Evolutionary conservation across 2,329 filamentous ascomycete genomes (phyloP), one percentile per base, ranked within the genome.

Genomic region (Talaromyces sp.): DNA sequence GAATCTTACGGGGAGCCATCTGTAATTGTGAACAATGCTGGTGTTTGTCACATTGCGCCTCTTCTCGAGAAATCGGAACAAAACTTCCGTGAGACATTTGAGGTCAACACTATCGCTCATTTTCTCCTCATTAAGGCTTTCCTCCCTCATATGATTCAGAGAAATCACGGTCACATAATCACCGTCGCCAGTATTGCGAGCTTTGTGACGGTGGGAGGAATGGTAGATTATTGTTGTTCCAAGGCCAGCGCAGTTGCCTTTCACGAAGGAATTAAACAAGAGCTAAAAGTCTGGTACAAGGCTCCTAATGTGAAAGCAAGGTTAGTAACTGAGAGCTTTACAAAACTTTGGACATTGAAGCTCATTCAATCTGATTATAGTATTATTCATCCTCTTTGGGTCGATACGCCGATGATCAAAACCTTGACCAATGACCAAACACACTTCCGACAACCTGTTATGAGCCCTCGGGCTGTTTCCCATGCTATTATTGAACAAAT

Each of bases 151-250:
- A 80, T 81, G 76, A 62, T 80, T n/a, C 58, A 57, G 43, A 62
- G 63, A 36, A 73, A 79, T 54, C 77, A 77, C 53, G 82, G 81
- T 5, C 81, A 83, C 51, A 68, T 83, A 22, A 71, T 84, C n/a
- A 80, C 79, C 0, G 70, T 84, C 8, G 80, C 81, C 1, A 80
- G 76, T 54, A 65, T 76, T 47, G 79, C 78, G 4, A 76, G 75
- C 14, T 81, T 77, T 62, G 47, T 78, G 4, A 64, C 69, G 2
- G 53, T 75, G 2, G 71, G 68, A 3, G 72, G 76, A n/a, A 75
- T 82, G 53, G 75, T 75, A 8, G 76, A 78, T 51, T 82, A 82
- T 63, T 70, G 67, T 22, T 72, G 71, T 36, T 77, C 75, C 19
- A 82, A 82, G 58, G 73, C 75, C 1, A 75, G 71, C 3, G 75